Percentiles rank a stretch among this genome's conserved stretches.
phyloP scores from a whole-genome alignment of 2,329 filamentous ascomycete genomes.

The Simplicillium aogashimaense region DNA sequence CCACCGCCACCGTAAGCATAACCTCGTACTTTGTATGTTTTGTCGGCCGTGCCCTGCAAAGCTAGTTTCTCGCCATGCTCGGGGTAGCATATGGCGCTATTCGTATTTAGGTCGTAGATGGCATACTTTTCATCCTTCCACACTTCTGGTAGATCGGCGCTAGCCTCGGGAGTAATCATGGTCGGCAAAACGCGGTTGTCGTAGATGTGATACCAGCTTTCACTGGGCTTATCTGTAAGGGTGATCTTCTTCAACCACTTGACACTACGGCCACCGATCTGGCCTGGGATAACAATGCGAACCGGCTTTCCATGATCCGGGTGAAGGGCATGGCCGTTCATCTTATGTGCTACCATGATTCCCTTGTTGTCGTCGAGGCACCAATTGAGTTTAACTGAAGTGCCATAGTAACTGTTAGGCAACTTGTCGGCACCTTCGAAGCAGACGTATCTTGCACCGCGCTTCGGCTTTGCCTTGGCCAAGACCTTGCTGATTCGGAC shows the following conservation, averaged over 20 bases:
- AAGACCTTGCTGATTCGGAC: conserved; percentile 66
- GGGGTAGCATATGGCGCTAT: conserved; percentile 73
- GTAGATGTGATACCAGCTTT: conserved; percentile 94
- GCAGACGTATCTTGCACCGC: conserved; percentile 71
- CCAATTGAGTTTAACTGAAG: conserved; percentile 81
- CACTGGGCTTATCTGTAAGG: conserved; percentile 67
- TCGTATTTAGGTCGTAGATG: conserved; percentile 85
- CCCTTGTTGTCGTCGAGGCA: conserved; percentile 73
- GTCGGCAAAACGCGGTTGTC: conserved; percentile 87
- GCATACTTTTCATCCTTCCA: conserved; percentile 89
- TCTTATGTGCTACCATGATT: conserved; percentile 79
- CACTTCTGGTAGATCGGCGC: conserved; percentile 60
- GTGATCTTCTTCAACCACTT: conserved; percentile 85
- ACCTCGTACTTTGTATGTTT: conserved; percentile 57
- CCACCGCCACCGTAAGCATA: conserved; percentile 88
- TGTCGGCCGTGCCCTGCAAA: conserved; percentile 29
- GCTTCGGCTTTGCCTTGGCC: conserved; percentile 53
- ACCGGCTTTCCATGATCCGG: conserved; percentile 84
- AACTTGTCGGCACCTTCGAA: conserved; percentile 86
- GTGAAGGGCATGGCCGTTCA: conserved; percentile 75
- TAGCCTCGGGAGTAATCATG: conserved; percentile 72
- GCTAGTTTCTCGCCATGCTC: conserved; percentile 62
- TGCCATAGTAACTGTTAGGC: conserved; percentile 83
- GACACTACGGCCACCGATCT: conserved; percentile 85
- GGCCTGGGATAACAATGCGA: conserved; percentile 74